Evolutionary conservation across 1,139 yeast species (phyloP).

Genomic region (Yamadazyma kanchanaburiensis): DNA sequence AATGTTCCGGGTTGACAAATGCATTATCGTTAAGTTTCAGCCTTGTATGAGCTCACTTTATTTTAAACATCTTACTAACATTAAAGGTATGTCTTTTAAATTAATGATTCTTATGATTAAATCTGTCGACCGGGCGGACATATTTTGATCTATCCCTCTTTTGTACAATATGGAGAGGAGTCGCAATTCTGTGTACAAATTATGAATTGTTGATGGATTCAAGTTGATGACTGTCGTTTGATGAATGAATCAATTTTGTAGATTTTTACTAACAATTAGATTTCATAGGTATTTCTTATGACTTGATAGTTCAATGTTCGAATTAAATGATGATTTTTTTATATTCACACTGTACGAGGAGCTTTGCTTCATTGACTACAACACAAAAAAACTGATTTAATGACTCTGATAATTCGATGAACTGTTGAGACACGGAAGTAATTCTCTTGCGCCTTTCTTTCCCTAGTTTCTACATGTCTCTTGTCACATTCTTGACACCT

Average conservation of each 20-base stretch:
- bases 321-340: constrained; percentile 46
- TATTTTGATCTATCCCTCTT: constrained; percentile 48
- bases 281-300: constrained; percentile 1
- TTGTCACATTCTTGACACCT: too few species aligned
- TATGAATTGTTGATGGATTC: constrained; percentile 50
- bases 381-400: constrained; percentile 66
- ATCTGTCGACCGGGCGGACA: constrained; percentile 83
- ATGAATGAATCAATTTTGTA: constrained; percentile 8
- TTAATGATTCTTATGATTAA: constrained; percentile 42
- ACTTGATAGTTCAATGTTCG: constrained; percentile 2
- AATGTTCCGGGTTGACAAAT: constrained; percentile 68
- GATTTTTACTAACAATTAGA: constrained; percentile 6
- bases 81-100: constrained; percentile 15
- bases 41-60: constrained; percentile 66
- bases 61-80: constrained; percentile 18
- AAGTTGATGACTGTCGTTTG: constrained; percentile 53
- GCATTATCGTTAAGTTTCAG: constrained; percentile 82
- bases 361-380: constrained; percentile 49
- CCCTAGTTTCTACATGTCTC: too few species aligned
- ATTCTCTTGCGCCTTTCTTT: too few species aligned
- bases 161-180: constrained; percentile 53
- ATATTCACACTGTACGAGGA: constrained; percentile 68
- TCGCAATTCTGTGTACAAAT: constrained; percentile 66
- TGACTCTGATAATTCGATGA: constrained; percentile 59
- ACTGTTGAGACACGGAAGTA: too few species aligned